Evolutionary conservation across 306 rosid genomes (phyloP).

Genomic region (Dryas octopetala): DNA sequence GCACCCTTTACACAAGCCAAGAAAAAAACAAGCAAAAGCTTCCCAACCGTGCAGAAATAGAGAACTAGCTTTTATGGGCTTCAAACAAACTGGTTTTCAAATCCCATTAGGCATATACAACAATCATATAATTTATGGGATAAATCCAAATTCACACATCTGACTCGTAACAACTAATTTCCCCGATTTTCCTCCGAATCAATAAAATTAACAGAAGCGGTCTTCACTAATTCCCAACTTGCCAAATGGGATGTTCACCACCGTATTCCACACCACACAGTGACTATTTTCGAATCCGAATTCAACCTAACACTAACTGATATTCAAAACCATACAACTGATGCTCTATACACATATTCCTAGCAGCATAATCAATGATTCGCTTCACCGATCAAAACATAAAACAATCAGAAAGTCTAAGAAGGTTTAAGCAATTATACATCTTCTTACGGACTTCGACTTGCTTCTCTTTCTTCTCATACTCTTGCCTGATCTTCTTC

Average conservation of each 20-base stretch:
- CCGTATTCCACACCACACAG: not conserved
- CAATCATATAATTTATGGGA: not conserved
- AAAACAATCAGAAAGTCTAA: not conserved
- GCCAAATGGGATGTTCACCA: not conserved
- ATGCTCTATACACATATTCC: not conserved
- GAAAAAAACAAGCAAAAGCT: slow-evolving; percentile 5
- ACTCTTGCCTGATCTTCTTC: slow-evolving; percentile 95
- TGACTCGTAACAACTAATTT: not conserved
- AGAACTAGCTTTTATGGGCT: not conserved
- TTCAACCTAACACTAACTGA: not conserved
- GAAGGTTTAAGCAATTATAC: slow-evolving; percentile 35
- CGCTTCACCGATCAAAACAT: not conserved
- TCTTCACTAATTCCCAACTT: not conserved
- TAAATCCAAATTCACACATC: not conserved
- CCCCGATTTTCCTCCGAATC: not conserved
- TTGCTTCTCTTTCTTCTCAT: slow-evolving; percentile 88
- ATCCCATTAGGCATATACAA: not conserved
- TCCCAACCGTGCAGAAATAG: not conserved
- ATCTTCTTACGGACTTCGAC: slow-evolving; percentile 92
- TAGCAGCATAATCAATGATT: not conserved
- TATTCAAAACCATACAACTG: not conserved
- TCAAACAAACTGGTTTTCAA: not conserved
- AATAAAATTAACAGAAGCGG: not conserved
- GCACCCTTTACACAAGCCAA: not conserved
- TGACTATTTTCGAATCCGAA: not conserved